Base-by-base conservation (phyloP, 2,329 filamentous ascomycete species). In the Colletotrichum simmondsii region DNA sequence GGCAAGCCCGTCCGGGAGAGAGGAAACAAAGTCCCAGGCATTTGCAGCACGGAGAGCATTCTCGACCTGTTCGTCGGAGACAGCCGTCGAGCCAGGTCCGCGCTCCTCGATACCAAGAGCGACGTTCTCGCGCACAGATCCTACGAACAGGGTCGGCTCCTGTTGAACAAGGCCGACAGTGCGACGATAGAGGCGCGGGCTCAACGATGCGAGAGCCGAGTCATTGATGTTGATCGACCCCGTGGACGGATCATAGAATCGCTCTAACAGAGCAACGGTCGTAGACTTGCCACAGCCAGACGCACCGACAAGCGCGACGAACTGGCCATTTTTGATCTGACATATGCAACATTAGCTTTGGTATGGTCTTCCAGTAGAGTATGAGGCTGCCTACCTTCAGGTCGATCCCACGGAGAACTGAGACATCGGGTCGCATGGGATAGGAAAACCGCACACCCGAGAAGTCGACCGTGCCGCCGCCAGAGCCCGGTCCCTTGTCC, bases 261-360 rank as follows among this genome's bases (percentile, higher is more conserved):
- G 81, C 70, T 87, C 83, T 0, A 88, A 78, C 70, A 88, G 80
- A 5, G 87, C 85, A 62, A 92, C 84, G 58, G 90, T 88, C 1
- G 90, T 92, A 1, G 87, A 90, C 77, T 92, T 92, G 1, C 89
- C 89, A 63, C 87, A 89, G 2, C 89, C 89, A 0, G 86, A 87
- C 6, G 86, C 80, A 4, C 89, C 89, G 0, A 91, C 89, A 35
- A 90, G 81, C 0, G 88, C 89, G 1, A 87, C 81, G 56, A 86
- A 89, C 49, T 87, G 82, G 10, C 87, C 87, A 1, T 82, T 81
- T 60, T 81, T 75, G 14, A 69, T 32, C 30, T 32, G 30, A 6
- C 10, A 32, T 7, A 8, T 32, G 2, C 30, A 32, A 5, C 10
- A 32, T 32, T 32, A 32, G 3, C 30, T 32, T 32, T 5, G 5